Evolutionary conservation across 495 filamentous ascomycete genomes (phyloP).

Genomic region (Neurospora sp.): DNA sequence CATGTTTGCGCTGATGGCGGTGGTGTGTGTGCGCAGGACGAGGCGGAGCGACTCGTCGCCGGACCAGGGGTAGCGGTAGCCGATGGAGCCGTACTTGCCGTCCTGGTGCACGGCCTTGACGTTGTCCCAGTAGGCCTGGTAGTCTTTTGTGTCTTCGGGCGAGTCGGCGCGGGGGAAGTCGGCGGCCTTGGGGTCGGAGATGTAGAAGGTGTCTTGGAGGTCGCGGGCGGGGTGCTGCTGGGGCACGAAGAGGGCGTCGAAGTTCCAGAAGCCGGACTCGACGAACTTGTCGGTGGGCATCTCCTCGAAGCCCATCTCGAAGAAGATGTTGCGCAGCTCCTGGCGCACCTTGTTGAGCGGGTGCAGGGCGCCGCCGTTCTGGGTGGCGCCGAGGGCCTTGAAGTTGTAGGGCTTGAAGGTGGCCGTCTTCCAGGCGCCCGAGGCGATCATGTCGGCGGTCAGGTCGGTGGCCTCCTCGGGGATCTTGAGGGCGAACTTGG

Average conservation of each 20-base stretch:
- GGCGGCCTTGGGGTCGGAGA: slow-evolving; percentile 73
- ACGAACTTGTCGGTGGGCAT: slow-evolving; percentile 76
- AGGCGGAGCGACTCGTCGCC: slow-evolving; percentile 80
- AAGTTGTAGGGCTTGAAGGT: slow-evolving; percentile 97
- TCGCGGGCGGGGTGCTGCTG: slow-evolving; percentile 97
- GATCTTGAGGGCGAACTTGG: slow-evolving; percentile 76
- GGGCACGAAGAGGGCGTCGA: slow-evolving; percentile 92
- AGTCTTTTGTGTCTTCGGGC: slow-evolving; percentile 60
- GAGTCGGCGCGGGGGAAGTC: slow-evolving; percentile 53
- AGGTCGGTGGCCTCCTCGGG: slow-evolving; percentile 91
- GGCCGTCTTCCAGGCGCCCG: slow-evolving; percentile 72
- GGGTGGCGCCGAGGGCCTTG: slow-evolving; percentile 73
- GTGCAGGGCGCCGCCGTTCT: slow-evolving; percentile 78
- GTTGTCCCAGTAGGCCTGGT: slow-evolving; percentile 79
- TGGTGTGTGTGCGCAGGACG: slow-evolving; percentile 93
- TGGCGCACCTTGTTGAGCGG: slow-evolving; percentile 89
- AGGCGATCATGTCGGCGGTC: slow-evolving; percentile 83
- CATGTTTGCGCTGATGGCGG: slow-evolving; percentile 77
- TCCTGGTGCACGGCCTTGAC: slow-evolving; percentile 70
- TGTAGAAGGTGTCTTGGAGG: slow-evolving; percentile 96
- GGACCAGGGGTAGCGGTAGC: slow-evolving; percentile 90
- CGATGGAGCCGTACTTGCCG: slow-evolving; percentile 86
- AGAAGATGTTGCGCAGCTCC: slow-evolving; percentile 84
- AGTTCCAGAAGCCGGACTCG: slow-evolving; percentile 97
- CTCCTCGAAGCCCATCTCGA: slow-evolving; percentile 81